A percentile compares a stretch with the other conserved stretches of the same genome.
These are phyloP conservation scores for Colletotrichum sp. DNA, from an alignment of 2,329 filamentous ascomycete genomes.

Conservation along the genomic window DNA sequence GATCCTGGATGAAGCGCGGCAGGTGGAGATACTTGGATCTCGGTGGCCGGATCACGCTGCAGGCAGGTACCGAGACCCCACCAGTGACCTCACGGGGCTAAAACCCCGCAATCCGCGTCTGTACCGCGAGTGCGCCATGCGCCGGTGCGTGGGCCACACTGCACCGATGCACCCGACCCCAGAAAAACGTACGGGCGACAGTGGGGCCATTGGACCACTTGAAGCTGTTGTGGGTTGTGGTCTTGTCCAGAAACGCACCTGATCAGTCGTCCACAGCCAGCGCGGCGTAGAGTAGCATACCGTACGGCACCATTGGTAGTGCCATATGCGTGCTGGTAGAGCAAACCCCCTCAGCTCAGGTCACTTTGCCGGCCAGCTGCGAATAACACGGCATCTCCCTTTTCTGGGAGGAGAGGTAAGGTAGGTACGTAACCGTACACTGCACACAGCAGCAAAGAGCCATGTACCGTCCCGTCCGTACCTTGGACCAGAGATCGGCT, in stretches of 20 bases:
- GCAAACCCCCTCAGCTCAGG: not conserved
- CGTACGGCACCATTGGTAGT: not conserved
- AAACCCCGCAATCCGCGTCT: constrained; percentile 30
- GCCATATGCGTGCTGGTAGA: not conserved
- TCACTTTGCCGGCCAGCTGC: not conserved
- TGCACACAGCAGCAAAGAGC: not conserved
- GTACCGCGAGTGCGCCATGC: constrained; percentile 4
- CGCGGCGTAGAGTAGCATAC: not conserved
- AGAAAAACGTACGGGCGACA: constrained; percentile 24
- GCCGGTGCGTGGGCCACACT: constrained; percentile 1
- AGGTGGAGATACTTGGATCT: constrained; percentile 8
- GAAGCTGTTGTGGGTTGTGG: constrained; percentile 21
- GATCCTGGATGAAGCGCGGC: not conserved
- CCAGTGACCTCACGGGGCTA: constrained; percentile 18
- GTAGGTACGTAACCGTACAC: not conserved
- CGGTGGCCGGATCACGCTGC: constrained; percentile 1
- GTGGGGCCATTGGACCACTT: constrained; percentile 20
- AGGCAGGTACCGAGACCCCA: constrained; percentile 19
- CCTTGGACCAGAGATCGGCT: constrained; percentile 1
- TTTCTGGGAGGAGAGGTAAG: not conserved
- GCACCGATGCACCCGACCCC: constrained; percentile 29
- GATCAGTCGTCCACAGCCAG: constrained; percentile 6
- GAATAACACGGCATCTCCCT: not conserved
- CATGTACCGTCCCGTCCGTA: not conserved
- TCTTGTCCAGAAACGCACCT: constrained; percentile 20